Conservation (phyloP, 1,139 yeast genomes). For the Saccharomyces hybrid region DNA sequence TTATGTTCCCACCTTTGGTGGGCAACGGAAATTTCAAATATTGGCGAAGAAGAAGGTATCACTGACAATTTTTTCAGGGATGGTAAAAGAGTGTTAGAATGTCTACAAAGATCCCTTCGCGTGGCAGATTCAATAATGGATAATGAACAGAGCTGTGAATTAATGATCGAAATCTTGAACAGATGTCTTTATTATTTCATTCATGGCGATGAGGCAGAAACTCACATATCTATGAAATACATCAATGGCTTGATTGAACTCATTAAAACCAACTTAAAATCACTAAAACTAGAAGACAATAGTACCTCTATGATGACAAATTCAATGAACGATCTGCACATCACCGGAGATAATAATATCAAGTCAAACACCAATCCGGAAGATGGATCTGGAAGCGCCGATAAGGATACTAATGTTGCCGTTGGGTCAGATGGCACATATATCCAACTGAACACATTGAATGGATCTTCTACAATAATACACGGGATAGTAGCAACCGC, state of each 20-base stretch:
- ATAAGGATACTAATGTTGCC: constrained; percentile 7
- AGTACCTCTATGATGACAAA: constrained; percentile 19
- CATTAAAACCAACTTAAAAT: constrained; percentile 66
- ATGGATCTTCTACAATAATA: background rate
- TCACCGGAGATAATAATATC: background rate
- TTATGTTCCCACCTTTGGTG: constrained; percentile 91
- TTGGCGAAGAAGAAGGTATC: constrained; percentile 43
- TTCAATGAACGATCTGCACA: constrained; percentile 6
- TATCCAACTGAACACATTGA: constrained; percentile 11
- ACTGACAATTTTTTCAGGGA: constrained; percentile 35
- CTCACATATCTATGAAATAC: constrained; percentile 62
- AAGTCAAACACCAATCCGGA: background rate
- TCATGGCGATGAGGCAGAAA: constrained; percentile 69
- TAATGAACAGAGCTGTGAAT: constrained; percentile 51
- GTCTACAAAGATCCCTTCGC: constrained; percentile 67
- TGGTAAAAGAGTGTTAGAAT: constrained; percentile 58
- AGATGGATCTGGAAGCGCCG: background rate
- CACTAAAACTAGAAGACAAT: constrained; percentile 37
- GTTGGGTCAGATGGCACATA: constrained; percentile 27
- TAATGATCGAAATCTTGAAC: constrained; percentile 84
- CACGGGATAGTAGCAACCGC: constrained; percentile 4
- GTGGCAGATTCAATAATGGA: constrained; percentile 87
- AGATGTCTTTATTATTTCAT: constrained; percentile 78
- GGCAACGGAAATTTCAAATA: constrained; percentile 58
- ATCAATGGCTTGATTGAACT: constrained; percentile 82